Evolutionary conservation across 192 early-diverging fungal species (phyloP), one percentile per base, ranked within the genome.

Genomic region (Coemansia sp.): DNA sequence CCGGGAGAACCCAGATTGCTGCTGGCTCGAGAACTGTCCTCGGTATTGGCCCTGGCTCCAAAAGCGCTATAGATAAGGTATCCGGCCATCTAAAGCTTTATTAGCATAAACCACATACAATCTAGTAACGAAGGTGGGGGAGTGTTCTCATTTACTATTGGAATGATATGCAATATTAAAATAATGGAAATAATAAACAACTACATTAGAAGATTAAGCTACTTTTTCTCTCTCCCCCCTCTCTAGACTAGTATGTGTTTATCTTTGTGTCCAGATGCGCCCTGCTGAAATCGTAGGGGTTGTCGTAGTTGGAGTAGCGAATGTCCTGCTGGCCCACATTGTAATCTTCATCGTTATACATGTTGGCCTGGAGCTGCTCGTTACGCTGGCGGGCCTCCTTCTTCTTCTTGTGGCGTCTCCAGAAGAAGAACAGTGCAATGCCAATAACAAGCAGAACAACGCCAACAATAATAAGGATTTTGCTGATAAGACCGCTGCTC

Each of bases 21-120:
- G 88, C 95, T 42, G 94, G 94, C 39, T 94, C 94, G 9, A 78
- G 87, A 39, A 99, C 97, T 2, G 97, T 99, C 10, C 75, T 95
- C 40, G 97, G 92, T 6, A 90, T 99, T 64, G 97, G 97, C 5
- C 97, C 97, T 23, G 96, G 93, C 21, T 84, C 87, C 2, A 64
- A 72, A 47, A 41, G 62, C 12, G 60, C 68, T 8, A 64, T 90
- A 5, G 78, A 90, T 62, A 47, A 72, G 19, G 79, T 90, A 32
- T 72, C 86, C 10, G 84, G 87, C 4, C 79, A 87, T 44, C 71
- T 90, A 10, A 85, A 86, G 69, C 83, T 90, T 1, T 86, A 81
- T 47, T 85, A 67, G 23, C 43, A 61, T 38, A 41, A 40, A 59
- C 12, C 32, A 39, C 15, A 59, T 40, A 19, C 21, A 15, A 3